phyloP scores from a whole-genome alignment of 2,329 filamentous ascomycete genomes.

The Botrytis aclada region DNA sequence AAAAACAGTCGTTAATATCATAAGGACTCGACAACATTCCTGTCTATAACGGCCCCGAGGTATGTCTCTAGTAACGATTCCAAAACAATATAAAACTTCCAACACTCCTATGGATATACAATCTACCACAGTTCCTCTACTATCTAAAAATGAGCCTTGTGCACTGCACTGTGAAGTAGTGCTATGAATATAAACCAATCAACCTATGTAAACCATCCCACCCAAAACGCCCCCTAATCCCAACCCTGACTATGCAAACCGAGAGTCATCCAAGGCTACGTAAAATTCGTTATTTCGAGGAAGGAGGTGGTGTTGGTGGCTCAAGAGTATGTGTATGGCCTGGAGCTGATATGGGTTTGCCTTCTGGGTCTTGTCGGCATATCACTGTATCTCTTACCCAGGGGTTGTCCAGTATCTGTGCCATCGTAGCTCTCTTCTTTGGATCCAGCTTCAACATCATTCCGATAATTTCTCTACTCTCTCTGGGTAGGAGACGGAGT shows the following conservation, averaged over 20 bases:
- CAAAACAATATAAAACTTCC: slow-evolving; percentile 14
- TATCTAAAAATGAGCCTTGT: slow-evolving; percentile 23
- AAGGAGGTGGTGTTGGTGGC: slow-evolving; percentile 51
- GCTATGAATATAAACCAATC: slow-evolving; percentile 15
- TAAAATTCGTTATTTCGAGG: slow-evolving; percentile 27
- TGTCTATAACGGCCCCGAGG: slow-evolving; percentile 10
- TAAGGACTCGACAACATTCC: neutral
- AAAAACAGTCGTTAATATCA: neutral
- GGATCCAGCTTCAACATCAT: slow-evolving; percentile 91
- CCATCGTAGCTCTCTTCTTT: slow-evolving; percentile 75
- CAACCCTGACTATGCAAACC: slow-evolving; percentile 21
- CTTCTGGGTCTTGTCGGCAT: slow-evolving; percentile 79
- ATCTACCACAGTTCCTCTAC: slow-evolving; percentile 28
- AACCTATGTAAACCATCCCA: slow-evolving; percentile 9
- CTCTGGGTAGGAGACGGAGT: slow-evolving; percentile 79
- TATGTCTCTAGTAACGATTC: slow-evolving; percentile 18
- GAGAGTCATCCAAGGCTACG: slow-evolving; percentile 19
- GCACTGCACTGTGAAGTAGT: slow-evolving; percentile 22
- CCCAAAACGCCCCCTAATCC: slow-evolving; percentile 23
- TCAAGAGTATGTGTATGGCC: slow-evolving; percentile 85
- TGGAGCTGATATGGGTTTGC: slow-evolving; percentile 66
- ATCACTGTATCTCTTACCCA: slow-evolving; percentile 87
- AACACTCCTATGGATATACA: slow-evolving; percentile 27
- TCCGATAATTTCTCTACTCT: slow-evolving; percentile 84
- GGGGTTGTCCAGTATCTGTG: slow-evolving; percentile 80